Percentiles rank a stretch among this genome's conserved stretches.
phyloP scores from a whole-genome alignment of 768 basidiomycete species.

The Terana coerulea region DNA sequence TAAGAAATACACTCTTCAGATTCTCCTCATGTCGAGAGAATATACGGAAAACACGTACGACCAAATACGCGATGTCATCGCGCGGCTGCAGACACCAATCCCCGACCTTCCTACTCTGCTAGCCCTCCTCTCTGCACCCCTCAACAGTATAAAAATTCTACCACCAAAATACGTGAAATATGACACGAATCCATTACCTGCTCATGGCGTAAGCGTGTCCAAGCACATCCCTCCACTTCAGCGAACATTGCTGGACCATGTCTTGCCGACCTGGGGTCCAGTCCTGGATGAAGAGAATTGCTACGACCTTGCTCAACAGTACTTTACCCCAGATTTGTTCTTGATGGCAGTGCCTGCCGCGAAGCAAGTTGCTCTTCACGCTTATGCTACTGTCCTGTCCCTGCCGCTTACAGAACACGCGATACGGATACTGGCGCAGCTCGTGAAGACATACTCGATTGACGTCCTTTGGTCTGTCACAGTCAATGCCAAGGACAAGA shows the following conservation, averaged over 20 bases:
- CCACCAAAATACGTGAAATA: conserved; percentile 51
- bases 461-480: conserved; percentile 59
- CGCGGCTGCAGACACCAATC: conserved; percentile 30
- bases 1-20: too few species aligned
- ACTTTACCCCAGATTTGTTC: conserved; percentile 69
- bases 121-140: conserved; percentile 52
- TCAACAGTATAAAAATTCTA: conserved; percentile 53
- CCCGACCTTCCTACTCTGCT: conserved; percentile 50
- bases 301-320: conserved; percentile 51
- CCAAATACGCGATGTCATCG: conserved; percentile 26
- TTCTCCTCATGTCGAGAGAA: conserved; percentile 24
- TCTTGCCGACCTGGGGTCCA: conserved; percentile 68
- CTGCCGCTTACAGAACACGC: conserved; percentile 45
- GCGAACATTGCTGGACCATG: conserved; percentile 53
- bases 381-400: conserved; percentile 64
- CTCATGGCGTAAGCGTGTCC: conserved; percentile 28
- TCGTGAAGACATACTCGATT: conserved; percentile 62
- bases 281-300: conserved; percentile 46
- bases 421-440: conserved; percentile 47
- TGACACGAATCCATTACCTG: conserved; percentile 37
- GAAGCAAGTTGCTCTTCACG: conserved; percentile 49
- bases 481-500: conserved; percentile 32
- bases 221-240: conserved; percentile 57
- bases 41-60: conserved; percentile 16
- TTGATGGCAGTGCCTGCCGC: conserved; percentile 46